phyloP scores from a whole-genome alignment of 345 rosid genomes.

The Jatropha curcas region DNA sequence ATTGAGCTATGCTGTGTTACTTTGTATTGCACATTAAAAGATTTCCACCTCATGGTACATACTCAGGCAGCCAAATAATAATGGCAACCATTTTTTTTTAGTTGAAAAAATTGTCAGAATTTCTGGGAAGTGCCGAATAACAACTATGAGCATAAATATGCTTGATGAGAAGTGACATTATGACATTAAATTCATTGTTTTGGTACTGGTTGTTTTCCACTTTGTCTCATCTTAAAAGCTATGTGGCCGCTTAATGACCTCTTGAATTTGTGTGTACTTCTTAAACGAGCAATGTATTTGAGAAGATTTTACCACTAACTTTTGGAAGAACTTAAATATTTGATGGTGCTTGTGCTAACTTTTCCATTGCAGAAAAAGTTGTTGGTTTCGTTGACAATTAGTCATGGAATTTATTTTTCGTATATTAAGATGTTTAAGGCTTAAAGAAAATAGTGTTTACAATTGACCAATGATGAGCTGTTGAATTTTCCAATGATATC shows the following conservation, averaged over 20 bases:
- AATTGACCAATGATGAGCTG: not conserved
- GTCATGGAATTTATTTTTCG: not conserved
- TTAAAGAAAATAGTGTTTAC: not conserved
- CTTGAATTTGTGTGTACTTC: not conserved
- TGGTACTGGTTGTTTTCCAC: not conserved
- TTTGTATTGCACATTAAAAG: not conserved
- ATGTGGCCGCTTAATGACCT: not conserved
- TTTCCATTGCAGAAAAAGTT: conserved; percentile 2
- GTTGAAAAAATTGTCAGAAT: not conserved
- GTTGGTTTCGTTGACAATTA: not conserved
- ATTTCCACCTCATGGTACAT: not conserved
- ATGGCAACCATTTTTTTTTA: not conserved
- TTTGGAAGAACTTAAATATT: conserved; percentile 1
- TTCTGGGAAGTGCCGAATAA: not conserved
- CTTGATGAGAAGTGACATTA: conserved; percentile 8
- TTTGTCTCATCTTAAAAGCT: not conserved
- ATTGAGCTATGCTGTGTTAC: not conserved
- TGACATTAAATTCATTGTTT: not conserved
- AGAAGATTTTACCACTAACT: not conserved
- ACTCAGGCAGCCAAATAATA: not conserved
- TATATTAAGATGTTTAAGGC: not conserved
- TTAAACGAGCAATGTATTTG: not conserved
- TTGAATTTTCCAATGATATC: not conserved
- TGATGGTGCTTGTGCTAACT: not conserved
- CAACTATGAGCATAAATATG: not conserved